Evolutionary conservation across 768 basidiomycete species (phyloP).

Genomic region (Leccinum sublutescens): DNA sequence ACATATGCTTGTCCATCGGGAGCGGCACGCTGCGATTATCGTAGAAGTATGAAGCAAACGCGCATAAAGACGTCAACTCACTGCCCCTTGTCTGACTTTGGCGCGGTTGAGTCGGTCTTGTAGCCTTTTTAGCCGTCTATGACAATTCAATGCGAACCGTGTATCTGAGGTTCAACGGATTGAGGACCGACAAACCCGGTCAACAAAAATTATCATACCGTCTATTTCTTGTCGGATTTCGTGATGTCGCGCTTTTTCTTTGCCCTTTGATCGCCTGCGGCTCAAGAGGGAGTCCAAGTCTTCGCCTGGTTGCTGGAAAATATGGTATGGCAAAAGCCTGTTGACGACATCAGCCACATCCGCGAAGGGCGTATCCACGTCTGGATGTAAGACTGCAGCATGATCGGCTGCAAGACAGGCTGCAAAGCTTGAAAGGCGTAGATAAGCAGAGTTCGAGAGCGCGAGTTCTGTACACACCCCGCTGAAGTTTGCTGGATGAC

Average conservation of each 20-base stretch:
- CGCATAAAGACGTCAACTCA: slow-evolving; percentile 30
- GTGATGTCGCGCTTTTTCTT: slow-evolving; percentile 52
- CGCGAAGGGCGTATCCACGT: slow-evolving; percentile 66
- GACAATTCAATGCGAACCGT: slow-evolving; percentile 65
- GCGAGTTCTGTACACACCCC: slow-evolving; percentile 40
- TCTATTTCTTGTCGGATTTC: slow-evolving; percentile 50
- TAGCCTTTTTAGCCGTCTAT: slow-evolving; percentile 54
- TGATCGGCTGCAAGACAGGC: slow-evolving; percentile 63
- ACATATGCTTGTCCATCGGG: slow-evolving; percentile 63
- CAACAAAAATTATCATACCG: slow-evolving; percentile 37
- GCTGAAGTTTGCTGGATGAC: slow-evolving; percentile 45
- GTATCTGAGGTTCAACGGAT: slow-evolving; percentile 49
- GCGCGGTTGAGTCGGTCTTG: slow-evolving; percentile 57
- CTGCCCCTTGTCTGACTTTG: slow-evolving; percentile 55
- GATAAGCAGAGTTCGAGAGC: slow-evolving; percentile 13
- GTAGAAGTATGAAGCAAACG: slow-evolving; percentile 1
- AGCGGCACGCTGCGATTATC: slow-evolving; percentile 48
- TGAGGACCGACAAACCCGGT: neutral
- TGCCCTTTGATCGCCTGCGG: slow-evolving; percentile 48
- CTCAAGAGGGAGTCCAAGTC: slow-evolving; percentile 45
- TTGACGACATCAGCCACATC: slow-evolving; percentile 62
- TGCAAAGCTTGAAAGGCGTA: slow-evolving; percentile 45
- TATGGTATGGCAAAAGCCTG: slow-evolving; percentile 77
- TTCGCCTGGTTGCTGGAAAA: slow-evolving; percentile 72
- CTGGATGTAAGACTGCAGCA: slow-evolving; percentile 55